These are phyloP conservation scores for Apiospora koreana DNA, from an alignment of 2,329 filamentous ascomycete species.

Conservation along the genomic window DNA sequence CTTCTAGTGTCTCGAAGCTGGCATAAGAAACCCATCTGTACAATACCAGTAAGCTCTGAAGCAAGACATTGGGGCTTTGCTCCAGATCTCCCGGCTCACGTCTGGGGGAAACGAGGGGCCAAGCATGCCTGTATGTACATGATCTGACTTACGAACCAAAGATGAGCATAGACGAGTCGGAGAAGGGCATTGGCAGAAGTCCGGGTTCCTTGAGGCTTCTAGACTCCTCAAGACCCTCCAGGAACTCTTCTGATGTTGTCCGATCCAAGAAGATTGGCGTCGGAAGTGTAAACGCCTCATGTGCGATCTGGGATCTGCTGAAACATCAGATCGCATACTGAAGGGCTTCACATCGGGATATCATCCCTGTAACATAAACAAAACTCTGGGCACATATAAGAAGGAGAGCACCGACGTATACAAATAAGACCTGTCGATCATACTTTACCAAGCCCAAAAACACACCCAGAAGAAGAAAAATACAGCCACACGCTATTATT, in stretches of 20 bases:
- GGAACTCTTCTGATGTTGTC: neutral
- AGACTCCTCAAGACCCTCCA: neutral
- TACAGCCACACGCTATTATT: neutral
- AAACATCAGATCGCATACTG: neutral
- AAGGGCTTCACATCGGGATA: neutral
- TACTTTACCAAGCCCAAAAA: neutral
- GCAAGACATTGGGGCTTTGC: neutral
- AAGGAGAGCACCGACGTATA: neutral
- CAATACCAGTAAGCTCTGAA: neutral
- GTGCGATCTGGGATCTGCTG: neutral
- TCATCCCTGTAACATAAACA: neutral
- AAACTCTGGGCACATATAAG: neutral
- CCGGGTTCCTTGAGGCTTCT: neutral
- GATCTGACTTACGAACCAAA: neutral
- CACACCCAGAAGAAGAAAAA: neutral
- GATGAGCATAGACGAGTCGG: neutral
- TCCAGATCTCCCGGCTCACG: neutral
- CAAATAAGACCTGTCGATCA: too few species aligned
- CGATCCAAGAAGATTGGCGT: neutral
- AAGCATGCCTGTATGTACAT: neutral
- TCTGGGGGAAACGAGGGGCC: neutral
- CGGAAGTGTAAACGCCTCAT: neutral
- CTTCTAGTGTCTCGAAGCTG: neutral
- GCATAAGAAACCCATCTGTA: neutral
- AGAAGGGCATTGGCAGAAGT: neutral